Base-by-base conservation (phyloP, 2,329 filamentous ascomycete species). In the Anisogramma anomala region DNA sequence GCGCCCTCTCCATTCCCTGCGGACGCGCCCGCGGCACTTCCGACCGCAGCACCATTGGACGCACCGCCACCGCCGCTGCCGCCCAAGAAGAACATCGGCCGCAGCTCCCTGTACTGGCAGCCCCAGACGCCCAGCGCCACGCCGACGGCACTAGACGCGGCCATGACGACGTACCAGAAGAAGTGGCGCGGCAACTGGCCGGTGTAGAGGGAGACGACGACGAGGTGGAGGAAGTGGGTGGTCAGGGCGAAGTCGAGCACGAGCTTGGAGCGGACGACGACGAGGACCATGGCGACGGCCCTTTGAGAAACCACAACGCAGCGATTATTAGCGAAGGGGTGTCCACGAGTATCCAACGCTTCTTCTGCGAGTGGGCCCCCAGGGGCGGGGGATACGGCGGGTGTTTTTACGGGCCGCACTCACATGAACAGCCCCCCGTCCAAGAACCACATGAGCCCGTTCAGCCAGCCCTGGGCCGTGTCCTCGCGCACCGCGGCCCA, bases 201-300 rank as follows among this genome's bases (percentile, higher is more conserved):
- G 3, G 84, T 81, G 62, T 94, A 94, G 25, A 94, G 59, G 15
- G 79, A 80, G 20, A 84, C 57, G 22, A 60, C 49, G 42, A 55
- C 33, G 17, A 61, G 51, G 47, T 62, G 60, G 37, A 62, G 47
- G 27, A 45, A 45, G 51, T 63, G 58, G 14, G 95, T 74, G 2
- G 89, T 94, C 18, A 95, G 67, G 23, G 86, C 84, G 59, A 96
- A 98, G 63, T 98, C 91, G 51, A 86, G 86, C 37, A 96, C 84
- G 46, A 96, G 82, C 61, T 96, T 96, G 35, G 83, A 91, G 48
- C 91, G 85, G 15, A 82, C 79, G 51, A 98, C 77, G 43, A 96
- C 68, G 40, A 89, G 64, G 37, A 94, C 77, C 43, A 95, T 81
- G 31, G 86, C 83, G 44, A 93, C 77, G 31, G 85, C 77, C 57